Percentiles rank a stretch among this genome's conserved stretches.
phyloP scores from a whole-genome alignment of 2,329 filamentous ascomycete species.

The Colletotrichum incanum region DNA sequence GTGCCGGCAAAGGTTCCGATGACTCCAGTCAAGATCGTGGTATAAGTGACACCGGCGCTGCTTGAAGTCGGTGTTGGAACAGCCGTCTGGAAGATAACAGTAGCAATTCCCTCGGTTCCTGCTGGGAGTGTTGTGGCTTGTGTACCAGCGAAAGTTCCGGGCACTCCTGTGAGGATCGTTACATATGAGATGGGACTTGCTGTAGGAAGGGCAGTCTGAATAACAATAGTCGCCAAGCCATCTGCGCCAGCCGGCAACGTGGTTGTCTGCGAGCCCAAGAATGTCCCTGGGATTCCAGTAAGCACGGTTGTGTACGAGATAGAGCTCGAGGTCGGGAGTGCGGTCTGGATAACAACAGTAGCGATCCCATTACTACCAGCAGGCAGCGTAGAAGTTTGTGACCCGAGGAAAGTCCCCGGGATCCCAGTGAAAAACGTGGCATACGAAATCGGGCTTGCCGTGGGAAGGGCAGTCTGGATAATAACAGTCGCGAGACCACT shows the following conservation, averaged over 20 bases:
- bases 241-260: neutral
- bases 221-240: neutral
- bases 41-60: conserved; percentile 8
- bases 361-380: neutral
- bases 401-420: neutral
- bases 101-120: conserved; percentile 7
- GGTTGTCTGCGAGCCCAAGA: conserved; percentile 1
- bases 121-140: conserved; percentile 15
- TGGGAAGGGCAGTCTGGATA: neutral
- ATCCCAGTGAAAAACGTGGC: neutral
- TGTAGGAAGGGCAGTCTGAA: conserved; percentile 21
- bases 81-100: conserved; percentile 21
- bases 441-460: neutral
- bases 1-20: conserved; percentile 17
- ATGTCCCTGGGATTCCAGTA: neutral
- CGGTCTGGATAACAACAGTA: neutral
- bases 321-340: neutral
- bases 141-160: conserved; percentile 2
- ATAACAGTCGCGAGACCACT: neutral
- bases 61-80: conserved; percentile 12
- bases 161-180: conserved; percentile 18
- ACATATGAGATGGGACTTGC: neutral
- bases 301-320: neutral
- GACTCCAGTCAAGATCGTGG: conserved; percentile 16
- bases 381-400: neutral